Percentiles rank a stretch among this genome's conserved stretches.
These are phyloP conservation scores for Colletotrichum sp. DNA, from an alignment of 2,329 filamentous ascomycete genomes.

Conservation along the genomic window DNA sequence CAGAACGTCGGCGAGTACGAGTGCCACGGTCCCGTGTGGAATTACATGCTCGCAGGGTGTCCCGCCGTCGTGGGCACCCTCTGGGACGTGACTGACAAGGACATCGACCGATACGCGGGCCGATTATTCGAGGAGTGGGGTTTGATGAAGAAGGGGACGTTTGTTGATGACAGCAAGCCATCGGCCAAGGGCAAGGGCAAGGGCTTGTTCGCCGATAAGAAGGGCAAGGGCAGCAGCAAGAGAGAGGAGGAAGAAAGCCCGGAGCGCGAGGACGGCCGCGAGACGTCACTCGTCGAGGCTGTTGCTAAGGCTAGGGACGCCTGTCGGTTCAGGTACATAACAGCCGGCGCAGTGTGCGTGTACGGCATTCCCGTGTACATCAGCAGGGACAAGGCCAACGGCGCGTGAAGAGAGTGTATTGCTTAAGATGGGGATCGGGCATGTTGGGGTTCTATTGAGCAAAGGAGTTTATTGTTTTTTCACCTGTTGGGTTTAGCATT, in stretches of 20 bases:
- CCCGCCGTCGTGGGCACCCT: conserved; percentile 90
- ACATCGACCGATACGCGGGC: conserved; percentile 92
- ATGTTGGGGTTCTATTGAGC: not conserved
- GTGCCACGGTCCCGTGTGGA: conserved; percentile 86
- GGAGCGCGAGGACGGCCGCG: conserved; percentile 32
- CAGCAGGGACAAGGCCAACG: conserved; percentile 30
- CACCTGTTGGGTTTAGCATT: not conserved
- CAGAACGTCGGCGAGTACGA: conserved; percentile 87
- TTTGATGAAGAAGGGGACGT: conserved; percentile 59
- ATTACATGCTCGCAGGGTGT: conserved; percentile 87
- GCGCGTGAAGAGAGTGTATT: not conserved
- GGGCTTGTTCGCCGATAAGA: conserved; percentile 24
- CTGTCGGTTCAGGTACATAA: conserved; percentile 91
- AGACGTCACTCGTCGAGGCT: conserved; percentile 76
- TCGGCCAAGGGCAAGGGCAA: conserved; percentile 28
- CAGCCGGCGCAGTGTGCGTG: conserved; percentile 90
- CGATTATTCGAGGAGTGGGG: conserved; percentile 87
- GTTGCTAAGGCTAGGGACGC: conserved; percentile 75
- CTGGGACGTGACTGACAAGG: conserved; percentile 98
- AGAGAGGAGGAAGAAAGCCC: conserved; percentile 28
- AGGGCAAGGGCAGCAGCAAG: conserved; percentile 33
- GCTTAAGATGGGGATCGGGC: not conserved
- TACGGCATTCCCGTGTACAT: conserved; percentile 96
- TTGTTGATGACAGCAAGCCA: conserved; percentile 26
- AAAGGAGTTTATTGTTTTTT: not conserved